These are phyloP conservation scores for Mesembryanthemum crystallinum DNA, from an alignment of 148 eudicot species.

Conservation along the genomic window DNA sequence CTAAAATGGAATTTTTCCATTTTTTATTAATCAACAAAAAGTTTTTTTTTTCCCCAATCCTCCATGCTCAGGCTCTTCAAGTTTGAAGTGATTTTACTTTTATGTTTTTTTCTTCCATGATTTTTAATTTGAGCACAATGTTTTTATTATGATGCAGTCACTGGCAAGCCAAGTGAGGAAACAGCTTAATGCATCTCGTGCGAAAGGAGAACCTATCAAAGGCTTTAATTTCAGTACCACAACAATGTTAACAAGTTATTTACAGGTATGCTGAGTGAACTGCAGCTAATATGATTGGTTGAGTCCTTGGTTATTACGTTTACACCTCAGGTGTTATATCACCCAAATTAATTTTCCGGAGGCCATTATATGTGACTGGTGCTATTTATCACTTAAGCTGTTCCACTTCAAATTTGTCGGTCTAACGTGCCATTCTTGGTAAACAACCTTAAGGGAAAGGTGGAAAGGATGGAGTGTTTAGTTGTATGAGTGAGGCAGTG, in stretches of 20 bases:
- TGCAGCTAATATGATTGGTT: neutral
- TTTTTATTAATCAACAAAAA: neutral
- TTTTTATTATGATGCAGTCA: conserved; percentile 53
- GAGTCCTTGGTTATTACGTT: neutral
- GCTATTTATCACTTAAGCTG: neutral
- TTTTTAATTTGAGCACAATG: neutral
- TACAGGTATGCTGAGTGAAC: conserved; percentile 53
- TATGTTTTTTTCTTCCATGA: neutral
- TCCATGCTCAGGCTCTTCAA: neutral
- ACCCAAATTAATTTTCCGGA: neutral
- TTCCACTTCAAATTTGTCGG: neutral
- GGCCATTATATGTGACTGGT: neutral
- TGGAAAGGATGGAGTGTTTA: neutral
- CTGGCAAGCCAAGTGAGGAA: conserved; percentile 91
- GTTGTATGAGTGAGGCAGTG: neutral
- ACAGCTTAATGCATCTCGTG: conserved; percentile 88
- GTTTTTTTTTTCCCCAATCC: no score
- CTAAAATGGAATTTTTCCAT: no score
- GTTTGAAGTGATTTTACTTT: neutral
- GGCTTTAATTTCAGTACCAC: conserved; percentile 93
- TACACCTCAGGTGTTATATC: no score
- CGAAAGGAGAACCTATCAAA: conserved; percentile 60
- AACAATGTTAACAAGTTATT: conserved; percentile 55
- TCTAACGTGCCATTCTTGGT: neutral
- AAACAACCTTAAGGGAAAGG: neutral